These are phyloP conservation scores for Colletotrichum agaves DNA, from an alignment of 2,329 filamentous ascomycete species.

Conservation along the genomic window DNA sequence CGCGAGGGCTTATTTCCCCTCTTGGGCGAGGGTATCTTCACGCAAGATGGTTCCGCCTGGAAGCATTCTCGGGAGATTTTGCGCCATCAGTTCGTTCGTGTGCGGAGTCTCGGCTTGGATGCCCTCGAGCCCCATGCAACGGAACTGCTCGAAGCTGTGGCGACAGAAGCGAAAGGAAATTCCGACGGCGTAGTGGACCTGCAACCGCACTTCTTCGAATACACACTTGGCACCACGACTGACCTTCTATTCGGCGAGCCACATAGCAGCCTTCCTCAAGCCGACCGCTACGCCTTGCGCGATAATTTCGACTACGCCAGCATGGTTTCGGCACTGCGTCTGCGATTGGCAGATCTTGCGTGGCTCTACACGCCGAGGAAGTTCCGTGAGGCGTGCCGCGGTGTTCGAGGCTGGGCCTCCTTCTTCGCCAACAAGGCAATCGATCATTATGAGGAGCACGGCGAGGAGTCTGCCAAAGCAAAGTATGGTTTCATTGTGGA, in stretches of 20 bases:
- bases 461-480: constrained; percentile 43
- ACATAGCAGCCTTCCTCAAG: constrained; percentile 36
- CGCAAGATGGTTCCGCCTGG: constrained; percentile 48
- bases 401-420: constrained; percentile 39
- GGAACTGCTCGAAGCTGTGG: neutral
- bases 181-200: constrained; percentile 37
- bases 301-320: constrained; percentile 41
- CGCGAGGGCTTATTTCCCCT: constrained; percentile 40
- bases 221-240: constrained; percentile 41
- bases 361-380: constrained; percentile 11
- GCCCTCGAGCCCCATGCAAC: neutral
- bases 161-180: neutral
- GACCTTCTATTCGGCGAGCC: constrained; percentile 41
- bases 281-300: constrained; percentile 34
- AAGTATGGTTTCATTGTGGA: constrained; percentile 57
- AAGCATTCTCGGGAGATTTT: constrained; percentile 48
- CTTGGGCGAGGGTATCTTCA: constrained; percentile 49
- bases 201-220: constrained; percentile 41
- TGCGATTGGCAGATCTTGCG: constrained; percentile 48
- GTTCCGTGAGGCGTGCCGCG: constrained; percentile 33
- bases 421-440: constrained; percentile 44
- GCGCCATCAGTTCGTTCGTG: constrained; percentile 45
- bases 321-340: constrained; percentile 40
- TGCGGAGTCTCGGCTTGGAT: neutral
- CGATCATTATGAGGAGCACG: constrained; percentile 17